A percentile compares a stretch with the other conserved stretches of the same genome.
These are phyloP conservation scores for Aspergillus brasiliensis DNA, from an alignment of 2,329 filamentous ascomycete genomes.

Conservation along the genomic window DNA sequence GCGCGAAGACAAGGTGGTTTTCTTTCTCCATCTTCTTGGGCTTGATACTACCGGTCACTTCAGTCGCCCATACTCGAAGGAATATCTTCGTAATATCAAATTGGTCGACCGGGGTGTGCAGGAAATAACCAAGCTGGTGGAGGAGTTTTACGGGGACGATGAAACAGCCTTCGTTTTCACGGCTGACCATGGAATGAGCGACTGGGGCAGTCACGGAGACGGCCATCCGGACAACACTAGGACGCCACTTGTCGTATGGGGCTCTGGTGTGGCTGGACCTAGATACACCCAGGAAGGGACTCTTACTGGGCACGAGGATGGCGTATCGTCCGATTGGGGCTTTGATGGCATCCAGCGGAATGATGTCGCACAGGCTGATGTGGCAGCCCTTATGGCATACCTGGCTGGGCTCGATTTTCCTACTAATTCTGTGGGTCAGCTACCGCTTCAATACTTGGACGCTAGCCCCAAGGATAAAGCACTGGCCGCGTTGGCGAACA, in stretches of 20 bases:
- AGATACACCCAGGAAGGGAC: slow-evolving; percentile 55
- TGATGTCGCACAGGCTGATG: slow-evolving; percentile 90
- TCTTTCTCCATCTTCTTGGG: slow-evolving; percentile 91
- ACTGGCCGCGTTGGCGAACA: slow-evolving; percentile 79
- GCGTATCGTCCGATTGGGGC: slow-evolving; percentile 84
- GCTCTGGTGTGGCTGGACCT: slow-evolving; percentile 82
- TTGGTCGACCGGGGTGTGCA: slow-evolving; percentile 88
- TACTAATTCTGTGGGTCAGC: slow-evolving; percentile 91
- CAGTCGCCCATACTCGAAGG: slow-evolving; percentile 87
- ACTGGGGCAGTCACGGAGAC: slow-evolving; percentile 98
- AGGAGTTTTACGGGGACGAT: slow-evolving; percentile 80
- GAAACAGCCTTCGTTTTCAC: slow-evolving; percentile 96
- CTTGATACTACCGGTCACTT: slow-evolving; percentile 87
- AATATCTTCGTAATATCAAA: slow-evolving; percentile 93
- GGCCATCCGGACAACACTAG: slow-evolving; percentile 96
- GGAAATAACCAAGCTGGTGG: slow-evolving; percentile 77
- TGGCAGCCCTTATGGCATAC: slow-evolving; percentile 94
- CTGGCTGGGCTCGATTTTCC: slow-evolving; percentile 85
- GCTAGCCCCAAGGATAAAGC: slow-evolving; percentile 76
- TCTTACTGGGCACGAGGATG: slow-evolving; percentile 82
- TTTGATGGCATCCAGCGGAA: slow-evolving; percentile 79
- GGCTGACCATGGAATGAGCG: slow-evolving; percentile 98
- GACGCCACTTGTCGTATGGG: slow-evolving; percentile 91
- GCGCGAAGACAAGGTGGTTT: slow-evolving; percentile 82
- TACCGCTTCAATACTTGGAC: slow-evolving; percentile 80